A percentile compares a stretch with the other conserved stretches of the same genome.
These are phyloP conservation scores for Thermomucor indicae-seudaticae DNA, from an alignment of 371 early-diverging fungal species.

Conservation along the genomic window DNA sequence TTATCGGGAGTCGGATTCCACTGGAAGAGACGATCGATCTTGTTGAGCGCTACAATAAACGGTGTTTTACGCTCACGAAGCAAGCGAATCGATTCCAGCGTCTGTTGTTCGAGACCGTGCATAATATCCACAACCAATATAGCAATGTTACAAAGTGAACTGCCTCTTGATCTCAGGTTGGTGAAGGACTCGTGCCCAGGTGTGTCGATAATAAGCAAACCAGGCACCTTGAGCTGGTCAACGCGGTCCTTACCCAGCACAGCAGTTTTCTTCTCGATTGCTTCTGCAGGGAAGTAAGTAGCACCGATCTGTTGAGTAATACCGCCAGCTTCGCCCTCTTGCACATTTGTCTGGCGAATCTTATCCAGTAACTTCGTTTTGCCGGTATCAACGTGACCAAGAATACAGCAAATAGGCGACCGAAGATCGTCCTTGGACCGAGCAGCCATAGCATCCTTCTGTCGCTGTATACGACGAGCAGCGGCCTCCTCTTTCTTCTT, in stretches of 20 bases:
- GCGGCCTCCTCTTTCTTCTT: conserved; percentile 80
- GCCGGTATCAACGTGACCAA: conserved; percentile 99
- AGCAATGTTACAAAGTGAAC: conserved; percentile 99
- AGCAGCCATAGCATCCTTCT: conserved; percentile 78
- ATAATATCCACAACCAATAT: conserved; percentile 99
- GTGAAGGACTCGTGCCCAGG: conserved; percentile 99
- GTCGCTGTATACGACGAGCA: conserved; percentile 69
- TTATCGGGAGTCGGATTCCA: conserved; percentile 91
- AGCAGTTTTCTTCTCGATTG: conserved; percentile 89
- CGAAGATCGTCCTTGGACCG: conserved; percentile 89
- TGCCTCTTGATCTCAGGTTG: conserved; percentile 98
- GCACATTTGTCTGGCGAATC: conserved; percentile 99
- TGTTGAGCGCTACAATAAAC: conserved; percentile 99
- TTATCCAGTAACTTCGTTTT: conserved; percentile 99
- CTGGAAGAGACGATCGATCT: conserved; percentile 98
- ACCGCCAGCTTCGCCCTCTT: conserved; percentile 99
- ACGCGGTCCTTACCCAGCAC: conserved; percentile 52
- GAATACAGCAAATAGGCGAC: conserved; percentile 99
- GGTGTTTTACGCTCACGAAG: conserved; percentile 97
- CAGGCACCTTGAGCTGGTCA: conserved; percentile 85
- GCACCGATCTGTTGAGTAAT: conserved; percentile 99
- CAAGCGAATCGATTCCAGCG: conserved; percentile 96
- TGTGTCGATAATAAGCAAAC: conserved; percentile 99
- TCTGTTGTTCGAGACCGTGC: conserved; percentile 99
- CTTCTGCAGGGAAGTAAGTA: conserved; percentile 98